Percentiles rank a stretch among this genome's conserved stretches.
phyloP scores from a whole-genome alignment of 805 yeast genomes.

The Zygosaccharomyces kombuchaensis region DNA sequence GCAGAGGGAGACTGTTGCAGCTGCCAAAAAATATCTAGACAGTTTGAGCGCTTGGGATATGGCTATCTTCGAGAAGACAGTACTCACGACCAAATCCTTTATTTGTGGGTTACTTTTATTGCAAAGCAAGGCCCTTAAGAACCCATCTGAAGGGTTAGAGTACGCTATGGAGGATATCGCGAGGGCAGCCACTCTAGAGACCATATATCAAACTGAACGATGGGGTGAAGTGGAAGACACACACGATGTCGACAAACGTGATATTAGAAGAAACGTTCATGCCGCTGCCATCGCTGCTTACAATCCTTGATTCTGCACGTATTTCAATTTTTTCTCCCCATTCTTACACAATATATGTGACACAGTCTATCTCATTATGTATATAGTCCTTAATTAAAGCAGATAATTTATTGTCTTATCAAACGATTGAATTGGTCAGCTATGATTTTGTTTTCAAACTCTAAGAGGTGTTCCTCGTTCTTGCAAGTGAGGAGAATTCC shows the following conservation, averaged over 20 bases:
- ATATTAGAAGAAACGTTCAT: constrained; percentile 75
- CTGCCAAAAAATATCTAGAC: constrained; percentile 62
- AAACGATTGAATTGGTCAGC: constrained; percentile 26
- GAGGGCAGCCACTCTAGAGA: constrained; percentile 74
- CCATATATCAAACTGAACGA: constrained; percentile 73
- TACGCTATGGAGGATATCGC: constrained; percentile 65
- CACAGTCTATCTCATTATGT: neutral
- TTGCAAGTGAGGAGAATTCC: constrained; percentile 21
- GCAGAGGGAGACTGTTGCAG: constrained; percentile 49
- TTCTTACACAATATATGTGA: neutral
- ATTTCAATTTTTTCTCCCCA: neutral
- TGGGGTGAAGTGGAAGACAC: constrained; percentile 99
- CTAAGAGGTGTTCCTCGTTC: constrained; percentile 20
- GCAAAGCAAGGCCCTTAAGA: constrained; percentile 37
- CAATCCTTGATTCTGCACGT: constrained; percentile 2
- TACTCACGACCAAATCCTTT: constrained; percentile 79
- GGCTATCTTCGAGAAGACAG: constrained; percentile 87
- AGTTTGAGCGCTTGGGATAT: constrained; percentile 68
- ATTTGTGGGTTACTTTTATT: constrained; percentile 72
- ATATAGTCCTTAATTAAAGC: neutral
- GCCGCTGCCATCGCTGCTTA: constrained; percentile 64
- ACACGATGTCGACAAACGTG: constrained; percentile 94
- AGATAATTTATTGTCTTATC: constrained; percentile 9
- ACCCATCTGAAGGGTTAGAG: constrained; percentile 25
- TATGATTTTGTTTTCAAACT: constrained; percentile 23